Conservation (phyloP, 768 basidiomycete genomes). For the Lactarius quietus region DNA sequence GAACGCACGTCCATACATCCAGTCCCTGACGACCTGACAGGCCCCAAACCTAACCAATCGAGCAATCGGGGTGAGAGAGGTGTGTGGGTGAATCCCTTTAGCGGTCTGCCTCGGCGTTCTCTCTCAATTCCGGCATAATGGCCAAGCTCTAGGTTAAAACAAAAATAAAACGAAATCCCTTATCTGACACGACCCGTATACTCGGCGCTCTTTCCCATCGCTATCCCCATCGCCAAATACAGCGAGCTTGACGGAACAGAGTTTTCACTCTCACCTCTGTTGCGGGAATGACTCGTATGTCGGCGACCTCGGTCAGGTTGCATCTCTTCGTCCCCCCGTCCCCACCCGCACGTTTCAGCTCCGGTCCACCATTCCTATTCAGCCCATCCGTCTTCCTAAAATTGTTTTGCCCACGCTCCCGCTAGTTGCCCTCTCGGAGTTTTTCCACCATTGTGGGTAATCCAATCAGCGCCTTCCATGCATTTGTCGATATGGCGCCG, state of each 20-base stretch:
- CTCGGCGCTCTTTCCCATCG: conserved; percentile 6
- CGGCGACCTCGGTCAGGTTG: conserved; percentile 1
- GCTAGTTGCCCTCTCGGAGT: conserved; percentile 15
- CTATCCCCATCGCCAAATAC: conserved; percentile 1
- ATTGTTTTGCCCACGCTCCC: conserved; percentile 2
- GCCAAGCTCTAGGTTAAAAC: background rate
- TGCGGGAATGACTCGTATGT: background rate
- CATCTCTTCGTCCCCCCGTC: background rate
- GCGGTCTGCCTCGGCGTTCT: conserved; percentile 14
- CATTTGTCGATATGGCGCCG: conserved; percentile 18
- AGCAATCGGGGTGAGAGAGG: background rate
- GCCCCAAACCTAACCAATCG: background rate
- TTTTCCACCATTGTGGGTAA: conserved; percentile 19
- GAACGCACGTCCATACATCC: background rate
- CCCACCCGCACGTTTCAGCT: background rate
- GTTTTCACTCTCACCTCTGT: background rate
- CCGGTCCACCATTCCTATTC: background rate
- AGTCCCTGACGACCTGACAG: conserved; percentile 9
- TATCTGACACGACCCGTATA: background rate
- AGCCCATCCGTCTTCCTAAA: background rate
- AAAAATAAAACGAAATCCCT: background rate
- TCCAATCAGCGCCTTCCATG: conserved; percentile 21
- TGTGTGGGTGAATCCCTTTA: conserved; percentile 7
- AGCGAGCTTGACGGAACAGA: conserved; percentile 20
- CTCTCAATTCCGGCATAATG: conserved; percentile 8